Evolutionary conservation across 208 protist genomes (phyloP).

Genomic region (Trypanosomatidae sp.): DNA sequence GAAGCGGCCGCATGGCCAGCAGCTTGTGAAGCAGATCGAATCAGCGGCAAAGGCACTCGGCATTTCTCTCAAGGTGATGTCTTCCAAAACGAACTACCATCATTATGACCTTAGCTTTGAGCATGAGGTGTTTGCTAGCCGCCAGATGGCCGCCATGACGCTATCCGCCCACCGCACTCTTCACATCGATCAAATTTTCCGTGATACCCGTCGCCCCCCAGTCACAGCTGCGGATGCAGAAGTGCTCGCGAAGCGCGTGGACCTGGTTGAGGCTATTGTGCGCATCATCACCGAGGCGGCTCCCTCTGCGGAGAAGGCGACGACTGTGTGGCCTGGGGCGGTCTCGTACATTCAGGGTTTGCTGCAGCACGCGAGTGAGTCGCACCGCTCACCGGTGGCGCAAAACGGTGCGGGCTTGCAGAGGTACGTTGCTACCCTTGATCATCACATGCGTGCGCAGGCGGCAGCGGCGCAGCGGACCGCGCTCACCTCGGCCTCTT

Average conservation of each 20-base stretch:
- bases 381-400: slow-evolving; percentile 51
- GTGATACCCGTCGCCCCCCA: slow-evolving; percentile 34
- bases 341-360: slow-evolving; percentile 57
- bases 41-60: slow-evolving; percentile 33
- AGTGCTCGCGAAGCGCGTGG: slow-evolving; percentile 35
- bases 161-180: slow-evolving; percentile 62
- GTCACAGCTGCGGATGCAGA: slow-evolving; percentile 24
- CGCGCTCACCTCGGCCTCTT: slow-evolving; percentile 10
- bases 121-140: slow-evolving; percentile 81
- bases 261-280: slow-evolving; percentile 70
- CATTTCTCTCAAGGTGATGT: slow-evolving; percentile 50
- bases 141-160: slow-evolving; percentile 69
- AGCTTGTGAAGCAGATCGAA: slow-evolving; percentile 50
- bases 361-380: slow-evolving; percentile 39
- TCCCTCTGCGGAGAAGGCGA: neutral
- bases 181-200: slow-evolving; percentile 65
- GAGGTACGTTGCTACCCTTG: slow-evolving; percentile 44
- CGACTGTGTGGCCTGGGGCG: slow-evolving; percentile 38
- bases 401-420: slow-evolving; percentile 28
- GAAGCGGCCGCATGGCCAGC: slow-evolving; percentile 45
- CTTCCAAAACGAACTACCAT: slow-evolving; percentile 77
- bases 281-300: slow-evolving; percentile 28
- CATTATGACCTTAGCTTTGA: slow-evolving; percentile 85
- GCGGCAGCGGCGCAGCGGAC: slow-evolving; percentile 19
- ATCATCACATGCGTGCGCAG: slow-evolving; percentile 49